A percentile compares a stretch with the other conserved stretches of the same genome.
Evolutionary conservation across 306 rosid species (phyloP).

Genomic region (Quercus alba): DNA sequence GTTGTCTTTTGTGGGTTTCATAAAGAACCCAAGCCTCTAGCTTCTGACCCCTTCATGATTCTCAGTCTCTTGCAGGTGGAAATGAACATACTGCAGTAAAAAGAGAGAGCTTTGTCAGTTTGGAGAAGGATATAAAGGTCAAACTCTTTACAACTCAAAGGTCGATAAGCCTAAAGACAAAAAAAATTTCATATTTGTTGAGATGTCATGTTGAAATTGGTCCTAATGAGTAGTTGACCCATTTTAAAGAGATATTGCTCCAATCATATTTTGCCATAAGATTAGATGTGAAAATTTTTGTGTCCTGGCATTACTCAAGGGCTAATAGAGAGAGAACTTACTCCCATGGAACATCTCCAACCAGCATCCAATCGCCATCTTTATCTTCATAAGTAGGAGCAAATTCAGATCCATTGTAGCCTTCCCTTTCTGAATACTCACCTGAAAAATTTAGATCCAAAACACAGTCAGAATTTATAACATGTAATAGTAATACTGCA

Average conservation of each 20-base stretch:
- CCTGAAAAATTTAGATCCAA: slow-evolving; percentile 22
- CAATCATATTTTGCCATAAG: too few relatives aligned
- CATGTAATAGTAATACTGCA: too few relatives aligned
- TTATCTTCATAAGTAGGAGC: slow-evolving; percentile 84
- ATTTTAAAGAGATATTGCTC: too few relatives aligned
- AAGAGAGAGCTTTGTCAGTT: slow-evolving; percentile 8
- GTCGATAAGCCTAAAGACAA: too few relatives aligned
- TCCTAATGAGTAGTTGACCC: too few relatives aligned
- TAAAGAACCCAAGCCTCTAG: slow-evolving; percentile 54
- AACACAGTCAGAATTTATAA: neutral
- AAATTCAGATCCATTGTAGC: slow-evolving; percentile 59
- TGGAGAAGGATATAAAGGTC: neutral
- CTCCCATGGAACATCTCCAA: slow-evolving; percentile 96
- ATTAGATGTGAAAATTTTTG: too few relatives aligned
- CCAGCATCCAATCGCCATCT: slow-evolving; percentile 95
- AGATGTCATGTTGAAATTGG: too few relatives aligned
- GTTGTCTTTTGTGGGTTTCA: slow-evolving; percentile 10
- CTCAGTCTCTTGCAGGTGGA: slow-evolving; percentile 62
- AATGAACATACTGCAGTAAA: slow-evolving; percentile 57
- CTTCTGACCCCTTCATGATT: slow-evolving; percentile 64
- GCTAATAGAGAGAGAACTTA: slow-evolving; percentile 26
- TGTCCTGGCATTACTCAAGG: too few relatives aligned
- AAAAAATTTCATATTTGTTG: too few relatives aligned
- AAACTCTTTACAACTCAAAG: neutral
- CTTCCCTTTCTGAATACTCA: slow-evolving; percentile 69